Evolutionary conservation across 495 filamentous ascomycete genomes (phyloP).

Genomic region (Daldinia childiae): DNA sequence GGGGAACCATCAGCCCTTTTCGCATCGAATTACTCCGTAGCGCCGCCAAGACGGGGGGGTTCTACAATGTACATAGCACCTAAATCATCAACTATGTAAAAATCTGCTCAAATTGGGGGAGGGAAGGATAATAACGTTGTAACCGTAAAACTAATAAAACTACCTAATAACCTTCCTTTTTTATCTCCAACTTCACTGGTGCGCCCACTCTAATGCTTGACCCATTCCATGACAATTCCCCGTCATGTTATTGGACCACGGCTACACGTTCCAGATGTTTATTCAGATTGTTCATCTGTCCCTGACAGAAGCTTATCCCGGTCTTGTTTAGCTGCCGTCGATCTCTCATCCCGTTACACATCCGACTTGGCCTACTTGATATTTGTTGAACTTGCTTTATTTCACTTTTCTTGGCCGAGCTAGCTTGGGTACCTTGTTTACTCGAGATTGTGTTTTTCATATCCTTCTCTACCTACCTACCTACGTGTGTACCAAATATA

Average conservation of each 20-base stretch:
- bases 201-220: slow-evolving; percentile 31
- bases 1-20: slow-evolving; percentile 29
- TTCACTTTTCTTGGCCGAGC: slow-evolving; percentile 9
- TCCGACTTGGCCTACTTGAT: slow-evolving; percentile 35
- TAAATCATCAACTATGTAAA: slow-evolving; percentile 28
- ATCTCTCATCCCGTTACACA: slow-evolving; percentile 28
- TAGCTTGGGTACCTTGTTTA: slow-evolving; percentile 1
- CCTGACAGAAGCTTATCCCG: slow-evolving; percentile 34
- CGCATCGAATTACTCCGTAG: slow-evolving; percentile 34
- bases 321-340: slow-evolving; percentile 34
- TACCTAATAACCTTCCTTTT: not conserved
- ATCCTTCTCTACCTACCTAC: not conserved
- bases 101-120: slow-evolving; percentile 21
- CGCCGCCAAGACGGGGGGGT: slow-evolving; percentile 41
- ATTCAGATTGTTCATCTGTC: slow-evolving; percentile 29
- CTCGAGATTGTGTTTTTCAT: not conserved
- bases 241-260: slow-evolving; percentile 24
- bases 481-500: not conserved
- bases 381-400: slow-evolving; percentile 7
- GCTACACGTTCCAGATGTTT: slow-evolving; percentile 29
- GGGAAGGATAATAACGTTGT: slow-evolving; percentile 5
- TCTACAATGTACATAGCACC: too few relatives aligned
- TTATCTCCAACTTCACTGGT: slow-evolving; percentile 29
- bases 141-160: not conserved
- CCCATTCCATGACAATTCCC: not conserved